These are phyloP conservation scores for Asterophora parasitica DNA, from an alignment of 768 basidiomycete genomes.

Conservation along the genomic window DNA sequence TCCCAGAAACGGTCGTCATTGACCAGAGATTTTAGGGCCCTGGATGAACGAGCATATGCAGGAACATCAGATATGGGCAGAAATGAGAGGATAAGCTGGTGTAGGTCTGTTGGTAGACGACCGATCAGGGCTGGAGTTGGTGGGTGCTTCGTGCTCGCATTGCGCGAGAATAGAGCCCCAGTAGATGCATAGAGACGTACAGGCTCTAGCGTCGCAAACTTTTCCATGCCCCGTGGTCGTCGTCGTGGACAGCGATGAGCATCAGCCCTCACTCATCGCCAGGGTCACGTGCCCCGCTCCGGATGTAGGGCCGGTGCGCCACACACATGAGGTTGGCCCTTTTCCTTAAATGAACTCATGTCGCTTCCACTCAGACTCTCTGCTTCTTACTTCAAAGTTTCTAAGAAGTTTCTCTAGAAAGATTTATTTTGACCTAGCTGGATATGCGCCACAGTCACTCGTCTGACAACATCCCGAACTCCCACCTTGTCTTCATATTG, in stretches of 20 bases:
- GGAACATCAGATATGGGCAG: constrained; percentile 81
- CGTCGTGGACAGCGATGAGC: constrained; percentile 2
- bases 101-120: constrained; percentile 71
- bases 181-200: constrained; percentile 47
- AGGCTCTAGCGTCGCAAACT: constrained; percentile 83
- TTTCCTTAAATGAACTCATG: too few species aligned
- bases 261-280: constrained; percentile 5
- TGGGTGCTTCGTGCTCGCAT: constrained; percentile 15
- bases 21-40: constrained; percentile 57
- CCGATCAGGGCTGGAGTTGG: constrained; percentile 51
- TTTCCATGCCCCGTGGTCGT: constrained; percentile 53
- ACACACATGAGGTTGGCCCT: too few species aligned
- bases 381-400: too few species aligned
- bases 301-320: too few species aligned
- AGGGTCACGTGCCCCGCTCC: constrained; percentile 8
- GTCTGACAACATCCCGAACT: too few species aligned
- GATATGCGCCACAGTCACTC: too few species aligned
- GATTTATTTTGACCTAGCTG: too few species aligned
- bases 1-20: constrained; percentile 81
- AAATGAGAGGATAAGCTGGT: constrained; percentile 66
- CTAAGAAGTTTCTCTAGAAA: too few species aligned
- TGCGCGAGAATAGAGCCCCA: constrained; percentile 24
- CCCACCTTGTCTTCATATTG: too few species aligned
- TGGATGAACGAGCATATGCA: constrained; percentile 62
- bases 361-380: too few species aligned